phyloP scores from a whole-genome alignment of 306 rosid genomes.

The Acacia confusa region DNA sequence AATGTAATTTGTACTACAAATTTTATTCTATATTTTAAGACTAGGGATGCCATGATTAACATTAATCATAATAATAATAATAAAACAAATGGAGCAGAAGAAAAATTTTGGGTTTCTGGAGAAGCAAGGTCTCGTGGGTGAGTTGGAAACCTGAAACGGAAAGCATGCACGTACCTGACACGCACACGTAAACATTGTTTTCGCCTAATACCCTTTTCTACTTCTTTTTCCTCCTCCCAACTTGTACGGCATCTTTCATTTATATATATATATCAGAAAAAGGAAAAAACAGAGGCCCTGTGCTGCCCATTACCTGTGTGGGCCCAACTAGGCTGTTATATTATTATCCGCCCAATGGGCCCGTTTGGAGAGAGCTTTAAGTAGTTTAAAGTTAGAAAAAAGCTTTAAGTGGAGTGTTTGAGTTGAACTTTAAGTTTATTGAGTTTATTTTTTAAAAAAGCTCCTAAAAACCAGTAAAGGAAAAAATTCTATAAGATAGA shows the following conservation, averaged over 20 bases:
- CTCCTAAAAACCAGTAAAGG: too few relatives aligned
- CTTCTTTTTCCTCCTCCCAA: conserved; percentile 25
- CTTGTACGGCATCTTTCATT: neutral
- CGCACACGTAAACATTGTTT: conserved; percentile 54
- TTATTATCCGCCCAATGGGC: neutral
- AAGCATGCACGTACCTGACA: conserved; percentile 78
- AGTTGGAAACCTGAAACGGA: neutral
- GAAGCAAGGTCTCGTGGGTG: conserved; percentile 19
- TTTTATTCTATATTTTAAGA: too few relatives aligned
- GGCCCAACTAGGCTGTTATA: neutral
- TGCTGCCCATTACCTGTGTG: neutral
- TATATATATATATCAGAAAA: too few relatives aligned
- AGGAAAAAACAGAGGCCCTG: conserved; percentile 14
- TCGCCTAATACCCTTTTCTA: conserved; percentile 42
- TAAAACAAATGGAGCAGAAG: neutral
- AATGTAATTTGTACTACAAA: too few relatives aligned
- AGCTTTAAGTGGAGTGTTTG: too few relatives aligned
- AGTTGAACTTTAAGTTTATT: too few relatives aligned
- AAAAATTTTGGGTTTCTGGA: neutral
- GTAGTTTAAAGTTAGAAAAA: too few relatives aligned
- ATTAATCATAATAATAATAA: neutral
- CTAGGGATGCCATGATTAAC: too few relatives aligned
- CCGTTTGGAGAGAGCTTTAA: too few relatives aligned
- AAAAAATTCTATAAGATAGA: too few relatives aligned
- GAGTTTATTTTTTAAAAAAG: too few relatives aligned